Evolutionary conservation across 2,329 filamentous ascomycete species (phyloP), one percentile per base, ranked within the genome.

Genomic region (Epicoccum nigrum): DNA sequence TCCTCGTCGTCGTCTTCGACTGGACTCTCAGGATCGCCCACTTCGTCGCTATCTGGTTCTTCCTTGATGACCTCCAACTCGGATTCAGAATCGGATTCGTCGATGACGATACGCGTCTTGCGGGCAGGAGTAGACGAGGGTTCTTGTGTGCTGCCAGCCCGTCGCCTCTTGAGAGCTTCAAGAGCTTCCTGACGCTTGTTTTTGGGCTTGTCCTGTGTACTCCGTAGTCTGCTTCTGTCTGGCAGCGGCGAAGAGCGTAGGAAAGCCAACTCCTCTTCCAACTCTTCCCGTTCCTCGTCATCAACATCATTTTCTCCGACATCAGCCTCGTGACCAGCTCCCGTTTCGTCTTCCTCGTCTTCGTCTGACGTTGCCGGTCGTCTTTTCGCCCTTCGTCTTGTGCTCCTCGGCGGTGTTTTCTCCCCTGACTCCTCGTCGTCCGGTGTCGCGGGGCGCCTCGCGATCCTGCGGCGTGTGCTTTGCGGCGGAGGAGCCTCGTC

Each of bases 221-320:
- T 69, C 21, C 66, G 50, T 5, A 69, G 38, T 15, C 64, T 56
- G 16, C 59, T 62, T 39, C 63, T 61, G 39, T 66, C 62, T 15
- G 58, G 55, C 51, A 59, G 58, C 57, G 69, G 66, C 2, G 71
- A 72, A 1, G 71, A 71, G 31, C 65, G 53, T 11, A 80, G 59
- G 45, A 77, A 78, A 4, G 77, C 73, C 2, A 80, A 62, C 32
- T 80, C 78, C 42, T 79, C 76, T 30, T 74, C 68, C 9, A 80
- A 59, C 38, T 79, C 77, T 9, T 76, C 74, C 7, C 64, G 63
- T 32, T 66, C 62, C 31, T 57, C 55, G 16, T 41, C 68, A 57
- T 57, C 48, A 2, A 51, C 40, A 34, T 42, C 45, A 1, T 52
- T 44, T 28, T 39, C 31, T 30, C 31, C 50, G n/a, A 33, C 37